Conservation (phyloP, 371 early-diverging fungal genomes). For the Mortierella sp. region DNA sequence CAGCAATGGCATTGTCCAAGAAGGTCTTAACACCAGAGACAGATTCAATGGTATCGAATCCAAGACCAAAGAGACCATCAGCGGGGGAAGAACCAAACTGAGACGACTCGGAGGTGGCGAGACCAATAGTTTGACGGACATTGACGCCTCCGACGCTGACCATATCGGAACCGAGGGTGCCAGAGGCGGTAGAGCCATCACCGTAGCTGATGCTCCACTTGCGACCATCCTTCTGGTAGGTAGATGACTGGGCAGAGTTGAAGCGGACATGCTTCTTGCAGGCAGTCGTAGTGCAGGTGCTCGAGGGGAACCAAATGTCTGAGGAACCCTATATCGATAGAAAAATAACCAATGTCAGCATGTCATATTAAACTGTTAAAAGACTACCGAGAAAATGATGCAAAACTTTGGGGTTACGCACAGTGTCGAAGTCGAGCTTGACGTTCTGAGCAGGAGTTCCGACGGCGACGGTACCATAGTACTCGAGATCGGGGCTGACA, state of each 20-base stretch:
- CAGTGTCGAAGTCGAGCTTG: conserved; percentile 67
- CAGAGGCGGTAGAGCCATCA: conserved; percentile 59
- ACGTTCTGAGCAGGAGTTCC: conserved; percentile 79
- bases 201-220: conserved; percentile 61
- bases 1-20: conserved; percentile 58
- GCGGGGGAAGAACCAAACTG: conserved; percentile 33
- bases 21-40: conserved; percentile 59
- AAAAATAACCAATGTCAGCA: neutral
- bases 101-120: conserved; percentile 52
- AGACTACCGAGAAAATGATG: too few species aligned
- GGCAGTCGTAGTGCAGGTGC: conserved; percentile 15
- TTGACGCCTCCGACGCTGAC: conserved; percentile 59
- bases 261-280: conserved; percentile 46
- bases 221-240: conserved; percentile 51
- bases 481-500: conserved; percentile 49
- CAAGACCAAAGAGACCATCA: conserved; percentile 62
- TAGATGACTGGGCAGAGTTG: conserved; percentile 50
- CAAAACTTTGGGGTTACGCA: neutral
- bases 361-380: neutral
- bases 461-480: conserved; percentile 69
- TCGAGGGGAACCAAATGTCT: conserved; percentile 33
- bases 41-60: conserved; percentile 43
- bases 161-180: conserved; percentile 56
- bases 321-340: conserved; percentile 22
- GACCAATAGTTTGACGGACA: conserved; percentile 58